These are phyloP conservation scores for Diplodia sapinea DNA, from an alignment of 2,329 filamentous ascomycete species.

Conservation along the genomic window DNA sequence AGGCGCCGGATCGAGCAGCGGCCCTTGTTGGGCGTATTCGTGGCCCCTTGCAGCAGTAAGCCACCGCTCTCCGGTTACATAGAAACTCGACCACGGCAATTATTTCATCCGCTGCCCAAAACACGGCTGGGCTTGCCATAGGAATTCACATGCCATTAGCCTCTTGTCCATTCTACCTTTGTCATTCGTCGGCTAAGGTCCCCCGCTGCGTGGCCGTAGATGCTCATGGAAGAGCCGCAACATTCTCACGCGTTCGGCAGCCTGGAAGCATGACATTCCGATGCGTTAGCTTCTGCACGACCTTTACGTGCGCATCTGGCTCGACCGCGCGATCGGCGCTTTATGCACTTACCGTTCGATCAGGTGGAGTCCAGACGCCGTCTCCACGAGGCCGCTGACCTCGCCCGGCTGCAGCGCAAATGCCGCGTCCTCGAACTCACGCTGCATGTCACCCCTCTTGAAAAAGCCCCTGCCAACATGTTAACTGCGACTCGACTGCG, in stretches of 20 bases:
- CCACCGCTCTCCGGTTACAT: constrained; percentile 11
- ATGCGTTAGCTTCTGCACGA: constrained; percentile 22
- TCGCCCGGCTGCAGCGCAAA: constrained; percentile 88
- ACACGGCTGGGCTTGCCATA: constrained; percentile 15
- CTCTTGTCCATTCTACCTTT: constrained; percentile 27
- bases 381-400: constrained; percentile 86
- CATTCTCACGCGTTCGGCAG: constrained; percentile 23
- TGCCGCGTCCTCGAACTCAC: constrained; percentile 95
- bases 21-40: constrained; percentile 4
- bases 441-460: constrained; percentile 94
- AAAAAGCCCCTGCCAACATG: constrained; percentile 74
- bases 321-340: background rate
- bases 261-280: constrained; percentile 17
- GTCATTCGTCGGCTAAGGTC: constrained; percentile 12
- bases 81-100: constrained; percentile 22
- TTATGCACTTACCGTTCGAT: constrained; percentile 79
- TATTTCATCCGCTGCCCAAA: constrained; percentile 22
- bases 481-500: constrained; percentile 32
- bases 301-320: constrained; percentile 15
- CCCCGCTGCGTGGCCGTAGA: constrained; percentile 17
- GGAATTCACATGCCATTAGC: constrained; percentile 27
- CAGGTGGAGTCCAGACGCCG: constrained; percentile 90
- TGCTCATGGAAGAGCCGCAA: constrained; percentile 21
- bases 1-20: constrained; percentile 13
- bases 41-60: constrained; percentile 27